phyloP scores from a whole-genome alignment of 345 rosid species.

The Melaleuca alternifolia region DNA sequence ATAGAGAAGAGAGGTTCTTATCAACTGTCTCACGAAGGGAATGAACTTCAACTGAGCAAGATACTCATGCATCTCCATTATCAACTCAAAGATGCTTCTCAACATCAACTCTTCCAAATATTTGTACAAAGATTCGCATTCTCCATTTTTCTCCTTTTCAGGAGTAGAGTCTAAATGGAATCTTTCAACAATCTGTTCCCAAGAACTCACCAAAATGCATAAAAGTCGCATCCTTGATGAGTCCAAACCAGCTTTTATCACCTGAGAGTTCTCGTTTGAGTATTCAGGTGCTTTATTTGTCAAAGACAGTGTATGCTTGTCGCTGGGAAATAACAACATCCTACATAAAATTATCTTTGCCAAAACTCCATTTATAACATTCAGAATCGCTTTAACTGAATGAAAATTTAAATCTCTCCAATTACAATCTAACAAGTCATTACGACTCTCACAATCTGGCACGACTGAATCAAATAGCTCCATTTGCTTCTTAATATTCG shows the following conservation, averaged over 20 bases:
- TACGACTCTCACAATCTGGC: conserved; percentile 17
- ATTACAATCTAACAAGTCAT: conserved; percentile 49
- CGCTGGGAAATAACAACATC: conserved; percentile 49
- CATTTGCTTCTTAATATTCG: conserved; percentile 31
- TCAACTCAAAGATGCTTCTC: conserved; percentile 45
- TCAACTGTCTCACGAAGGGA: conserved; percentile 61
- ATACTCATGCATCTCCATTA: conserved; percentile 31
- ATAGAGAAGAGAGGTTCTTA: conserved; percentile 54
- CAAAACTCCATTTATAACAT: conserved; percentile 43
- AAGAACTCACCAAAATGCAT: conserved; percentile 38
- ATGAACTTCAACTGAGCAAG: conserved; percentile 44
- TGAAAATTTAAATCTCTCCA: conserved; percentile 24
- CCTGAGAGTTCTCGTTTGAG: conserved; percentile 14
- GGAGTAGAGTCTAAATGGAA: conserved; percentile 15
- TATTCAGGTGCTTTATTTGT: conserved; percentile 17
- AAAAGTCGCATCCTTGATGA: conserved; percentile 40
- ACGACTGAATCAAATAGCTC: conserved; percentile 45
- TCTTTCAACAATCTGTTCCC: conserved; percentile 56
- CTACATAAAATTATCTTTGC: conserved; percentile 49
- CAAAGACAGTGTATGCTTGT: conserved; percentile 6
- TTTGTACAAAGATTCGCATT: conserved; percentile 36
- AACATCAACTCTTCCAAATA: conserved; percentile 60
- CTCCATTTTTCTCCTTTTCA: conserved; percentile 11
- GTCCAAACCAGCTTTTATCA: conserved; percentile 15
- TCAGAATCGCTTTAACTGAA: conserved; percentile 36